Evolutionary conservation across 2,329 filamentous ascomycete genomes (phyloP).

Genomic region (Sarocladiaceae sp.): DNA sequence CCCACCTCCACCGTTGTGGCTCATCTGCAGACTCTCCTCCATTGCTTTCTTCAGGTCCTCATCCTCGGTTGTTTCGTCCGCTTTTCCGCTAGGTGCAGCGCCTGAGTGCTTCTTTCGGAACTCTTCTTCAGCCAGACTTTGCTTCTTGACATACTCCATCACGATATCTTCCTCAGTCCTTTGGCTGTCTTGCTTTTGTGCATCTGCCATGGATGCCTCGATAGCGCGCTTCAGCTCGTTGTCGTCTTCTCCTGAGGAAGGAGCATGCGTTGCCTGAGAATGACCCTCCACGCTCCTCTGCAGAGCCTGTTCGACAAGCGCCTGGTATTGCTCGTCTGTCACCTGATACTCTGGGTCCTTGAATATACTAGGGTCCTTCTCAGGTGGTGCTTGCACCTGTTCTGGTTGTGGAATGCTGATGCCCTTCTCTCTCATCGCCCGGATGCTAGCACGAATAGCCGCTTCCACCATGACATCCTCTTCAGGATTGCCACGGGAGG

Average conservation of each 20-base stretch:
- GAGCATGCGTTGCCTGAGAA: conserved; percentile 35
- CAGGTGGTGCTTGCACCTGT: conserved; percentile 17
- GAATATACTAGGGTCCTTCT: conserved; percentile 28
- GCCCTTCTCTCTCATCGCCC: conserved; percentile 40
- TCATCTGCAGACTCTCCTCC: conserved; percentile 49
- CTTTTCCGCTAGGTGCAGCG: conserved; percentile 29
- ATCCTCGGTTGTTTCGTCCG: conserved; percentile 37
- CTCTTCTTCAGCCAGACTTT: conserved; percentile 68
- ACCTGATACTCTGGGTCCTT: conserved; percentile 40
- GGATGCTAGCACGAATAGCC: conserved; percentile 69
- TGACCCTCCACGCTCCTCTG: conserved; percentile 44
- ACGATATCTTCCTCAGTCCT: conserved; percentile 68
- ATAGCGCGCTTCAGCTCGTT: conserved; percentile 43
- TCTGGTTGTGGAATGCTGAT: conserved; percentile 13
- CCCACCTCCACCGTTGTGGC: conserved; percentile 19
- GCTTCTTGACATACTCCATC: conserved; percentile 72
- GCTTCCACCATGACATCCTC: conserved; percentile 70
- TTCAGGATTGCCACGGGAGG: conserved; percentile 62
- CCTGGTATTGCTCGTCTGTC: conserved; percentile 55
- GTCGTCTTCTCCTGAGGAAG: conserved; percentile 32
- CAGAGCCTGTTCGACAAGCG: conserved; percentile 52
- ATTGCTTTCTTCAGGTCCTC: conserved; percentile 53
- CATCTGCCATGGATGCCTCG: conserved; percentile 37
- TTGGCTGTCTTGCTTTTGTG: conserved; percentile 35
- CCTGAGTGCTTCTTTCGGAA: conserved; percentile 26